These are phyloP conservation scores for Fraxinus xanthoxyloides DNA, from an alignment of 305 asterid species.

Conservation along the genomic window DNA sequence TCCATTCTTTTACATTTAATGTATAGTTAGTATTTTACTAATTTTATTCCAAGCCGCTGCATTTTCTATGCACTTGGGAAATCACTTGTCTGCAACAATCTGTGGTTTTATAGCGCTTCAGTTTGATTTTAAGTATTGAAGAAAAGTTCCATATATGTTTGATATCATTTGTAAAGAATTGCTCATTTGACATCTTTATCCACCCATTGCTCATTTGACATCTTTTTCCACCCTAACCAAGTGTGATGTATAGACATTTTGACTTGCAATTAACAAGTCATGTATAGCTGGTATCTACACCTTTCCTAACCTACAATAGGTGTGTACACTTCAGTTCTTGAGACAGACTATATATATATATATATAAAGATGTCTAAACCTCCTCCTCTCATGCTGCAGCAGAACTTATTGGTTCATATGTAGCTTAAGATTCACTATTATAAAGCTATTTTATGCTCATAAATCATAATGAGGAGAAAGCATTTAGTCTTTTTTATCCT, in stretches of 20 bases:
- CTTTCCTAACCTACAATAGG: not conserved
- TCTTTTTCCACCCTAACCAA: not conserved
- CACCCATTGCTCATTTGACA: not conserved
- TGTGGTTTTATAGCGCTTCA: not conserved
- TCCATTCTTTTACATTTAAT: not conserved
- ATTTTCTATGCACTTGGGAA: slow-evolving; percentile 1
- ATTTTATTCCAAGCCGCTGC: slow-evolving; percentile 6
- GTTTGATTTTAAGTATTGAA: slow-evolving; percentile 1
- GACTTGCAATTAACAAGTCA: not conserved
- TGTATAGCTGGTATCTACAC: not conserved
- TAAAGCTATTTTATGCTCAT: not conserved
- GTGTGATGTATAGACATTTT: not conserved
- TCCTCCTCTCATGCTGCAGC: not conserved
- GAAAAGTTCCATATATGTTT: not conserved
- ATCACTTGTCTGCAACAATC: not conserved
- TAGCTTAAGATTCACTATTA: not conserved
- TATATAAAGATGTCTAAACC: not conserved
- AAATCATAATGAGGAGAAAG: not conserved
- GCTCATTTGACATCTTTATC: slow-evolving; percentile 5
- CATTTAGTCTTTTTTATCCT: slow-evolving; percentile 8
- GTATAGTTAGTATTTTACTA: not conserved
- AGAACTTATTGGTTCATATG: not conserved
- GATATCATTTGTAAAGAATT: slow-evolving; percentile 1
- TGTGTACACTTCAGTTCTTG: not conserved
- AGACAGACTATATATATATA: not conserved